These are phyloP conservation scores for Candida sanyiensis DNA, from an alignment of 805 yeast genomes.

Conservation along the genomic window DNA sequence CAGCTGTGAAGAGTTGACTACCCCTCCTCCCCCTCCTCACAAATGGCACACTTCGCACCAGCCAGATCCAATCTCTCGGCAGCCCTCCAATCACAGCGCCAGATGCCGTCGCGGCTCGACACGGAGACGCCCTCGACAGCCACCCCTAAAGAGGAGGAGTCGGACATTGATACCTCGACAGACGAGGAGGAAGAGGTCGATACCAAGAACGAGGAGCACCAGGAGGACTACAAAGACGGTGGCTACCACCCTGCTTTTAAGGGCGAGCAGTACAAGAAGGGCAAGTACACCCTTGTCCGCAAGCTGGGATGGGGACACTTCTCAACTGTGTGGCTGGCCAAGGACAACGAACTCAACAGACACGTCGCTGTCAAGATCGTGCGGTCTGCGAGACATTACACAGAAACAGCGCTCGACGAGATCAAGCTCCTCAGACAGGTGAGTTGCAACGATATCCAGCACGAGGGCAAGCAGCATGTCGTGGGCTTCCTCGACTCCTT, in stretches of 20 bases:
- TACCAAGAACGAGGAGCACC: slow-evolving; percentile 73
- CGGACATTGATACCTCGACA: slow-evolving; percentile 1
- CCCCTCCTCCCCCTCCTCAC: too few relatives aligned
- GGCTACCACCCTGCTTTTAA: slow-evolving; percentile 94
- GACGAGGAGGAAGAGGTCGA: slow-evolving; percentile 30
- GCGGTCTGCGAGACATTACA: slow-evolving; percentile 81
- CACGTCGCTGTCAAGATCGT: slow-evolving; percentile 96
- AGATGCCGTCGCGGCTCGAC: slow-evolving; percentile 5
- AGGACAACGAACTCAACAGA: slow-evolving; percentile 45
- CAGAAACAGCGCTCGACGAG: slow-evolving; percentile 94
- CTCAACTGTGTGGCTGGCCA: slow-evolving; percentile 91
- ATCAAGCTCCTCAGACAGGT: slow-evolving; percentile 70
- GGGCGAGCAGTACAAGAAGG: slow-evolving; percentile 78
- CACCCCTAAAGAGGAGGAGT: background rate
- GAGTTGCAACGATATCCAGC: slow-evolving; percentile 54
- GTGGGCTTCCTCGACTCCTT: slow-evolving; percentile 80
- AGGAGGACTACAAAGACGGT: slow-evolving; percentile 80
- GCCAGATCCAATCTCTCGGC: slow-evolving; percentile 4
- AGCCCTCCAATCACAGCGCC: slow-evolving; percentile 3
- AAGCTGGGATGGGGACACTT: slow-evolving; percentile 99
- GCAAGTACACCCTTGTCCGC: slow-evolving; percentile 72
- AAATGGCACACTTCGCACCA: slow-evolving; percentile 4
- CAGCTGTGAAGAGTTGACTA: too few relatives aligned
- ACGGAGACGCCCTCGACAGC: background rate
- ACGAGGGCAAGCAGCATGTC: slow-evolving; percentile 78